phyloP scores from a whole-genome alignment of 2,329 filamentous ascomycete species.

The Aspergillus alliaceus region DNA sequence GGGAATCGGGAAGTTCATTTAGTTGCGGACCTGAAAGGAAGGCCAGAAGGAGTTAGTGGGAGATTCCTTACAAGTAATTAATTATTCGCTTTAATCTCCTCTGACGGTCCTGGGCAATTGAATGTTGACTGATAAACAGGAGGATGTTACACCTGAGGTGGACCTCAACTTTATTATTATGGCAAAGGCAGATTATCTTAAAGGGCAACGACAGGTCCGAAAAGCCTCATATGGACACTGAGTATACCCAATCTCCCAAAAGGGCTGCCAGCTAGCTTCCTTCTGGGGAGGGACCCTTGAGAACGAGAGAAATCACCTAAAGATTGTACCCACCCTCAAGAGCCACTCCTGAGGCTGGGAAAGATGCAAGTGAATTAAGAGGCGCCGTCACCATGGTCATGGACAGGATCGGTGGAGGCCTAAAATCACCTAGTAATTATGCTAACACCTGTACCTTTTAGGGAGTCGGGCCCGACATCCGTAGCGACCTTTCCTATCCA shows the following conservation, averaged over 20 bases:
- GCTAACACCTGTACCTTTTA: neutral
- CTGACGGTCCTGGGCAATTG: neutral
- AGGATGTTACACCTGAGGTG: neutral
- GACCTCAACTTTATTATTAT: neutral
- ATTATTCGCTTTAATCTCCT: neutral
- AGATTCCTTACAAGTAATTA: neutral
- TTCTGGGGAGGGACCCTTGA: neutral
- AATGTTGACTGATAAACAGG: neutral
- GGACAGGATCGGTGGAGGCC: slow-evolving; percentile 17
- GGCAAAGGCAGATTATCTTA: neutral
- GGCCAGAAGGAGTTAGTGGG: neutral
- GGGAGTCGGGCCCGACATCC: neutral
- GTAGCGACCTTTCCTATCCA: neutral
- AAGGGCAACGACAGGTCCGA: no score
- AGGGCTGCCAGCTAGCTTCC: no score
- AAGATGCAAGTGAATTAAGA: slow-evolving; percentile 15
- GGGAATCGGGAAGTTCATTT: slow-evolving; percentile 12
- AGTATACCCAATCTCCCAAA: no score
- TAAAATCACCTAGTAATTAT: neutral
- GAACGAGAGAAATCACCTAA: neutral
- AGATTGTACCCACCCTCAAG: neutral
- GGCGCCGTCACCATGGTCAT: slow-evolving; percentile 22
- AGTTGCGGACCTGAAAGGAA: neutral
- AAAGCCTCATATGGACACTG: no score
- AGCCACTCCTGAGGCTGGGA: slow-evolving; percentile 15